Evolutionary conservation across 2,329 filamentous ascomycete genomes (phyloP).

Genomic region (Teratosphaeria zuluensis): DNA sequence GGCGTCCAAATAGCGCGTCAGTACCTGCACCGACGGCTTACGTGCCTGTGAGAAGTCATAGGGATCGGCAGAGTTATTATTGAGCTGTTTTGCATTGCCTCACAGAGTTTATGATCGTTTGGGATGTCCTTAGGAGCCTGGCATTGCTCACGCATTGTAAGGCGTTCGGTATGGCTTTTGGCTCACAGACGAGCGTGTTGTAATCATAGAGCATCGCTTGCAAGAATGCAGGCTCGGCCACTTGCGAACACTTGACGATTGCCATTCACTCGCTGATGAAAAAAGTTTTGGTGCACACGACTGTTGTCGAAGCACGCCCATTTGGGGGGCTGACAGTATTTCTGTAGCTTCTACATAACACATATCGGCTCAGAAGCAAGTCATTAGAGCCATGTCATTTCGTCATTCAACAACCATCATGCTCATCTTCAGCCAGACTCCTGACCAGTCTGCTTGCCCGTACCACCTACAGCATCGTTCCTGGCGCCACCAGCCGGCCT

Average conservation of each 20-base stretch:
- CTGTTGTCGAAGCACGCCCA: not conserved
- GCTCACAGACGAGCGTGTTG: not conserved
- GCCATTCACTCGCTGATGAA: not conserved
- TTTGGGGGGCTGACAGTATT: not conserved
- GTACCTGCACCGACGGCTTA: slow-evolving; percentile 12
- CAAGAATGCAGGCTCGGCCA: not conserved
- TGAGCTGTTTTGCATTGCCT: slow-evolving; percentile 1
- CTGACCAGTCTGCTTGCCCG: slow-evolving; percentile 5
- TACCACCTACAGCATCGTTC: slow-evolving; percentile 7
- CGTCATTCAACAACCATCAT: not conserved
- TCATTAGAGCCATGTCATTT: not conserved
- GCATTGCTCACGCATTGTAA: not conserved
- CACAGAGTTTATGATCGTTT: not conserved
- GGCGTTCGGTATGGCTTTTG: not conserved
- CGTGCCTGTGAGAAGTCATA: slow-evolving; percentile 24
- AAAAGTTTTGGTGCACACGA: not conserved
- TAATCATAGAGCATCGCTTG: not conserved
- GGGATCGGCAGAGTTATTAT: slow-evolving; percentile 22
- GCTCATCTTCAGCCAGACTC: not conserved
- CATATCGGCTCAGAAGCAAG: not conserved
- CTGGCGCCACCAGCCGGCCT: slow-evolving; percentile 6
- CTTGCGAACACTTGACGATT: not conserved
- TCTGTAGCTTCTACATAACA: not conserved
- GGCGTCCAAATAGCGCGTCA: not conserved
- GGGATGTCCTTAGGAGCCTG: not conserved